Evolutionary conservation across 2,329 filamentous ascomycete species (phyloP).

Genomic region (Thelonectria rubi): DNA sequence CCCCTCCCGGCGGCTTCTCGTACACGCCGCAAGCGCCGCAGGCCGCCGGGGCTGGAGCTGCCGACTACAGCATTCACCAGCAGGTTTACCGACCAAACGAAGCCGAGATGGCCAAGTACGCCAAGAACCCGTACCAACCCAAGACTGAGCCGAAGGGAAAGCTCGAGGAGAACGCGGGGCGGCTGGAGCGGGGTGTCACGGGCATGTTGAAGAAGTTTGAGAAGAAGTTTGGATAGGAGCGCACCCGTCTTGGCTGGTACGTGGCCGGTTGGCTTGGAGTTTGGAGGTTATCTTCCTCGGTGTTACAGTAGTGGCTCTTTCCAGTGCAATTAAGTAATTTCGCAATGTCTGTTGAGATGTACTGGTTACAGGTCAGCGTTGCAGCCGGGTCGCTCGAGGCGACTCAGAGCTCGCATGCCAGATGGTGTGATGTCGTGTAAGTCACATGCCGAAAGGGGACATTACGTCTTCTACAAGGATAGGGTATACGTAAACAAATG

Average conservation of each 20-base stretch:
- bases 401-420: neutral
- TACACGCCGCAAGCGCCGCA: conserved; percentile 54
- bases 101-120: conserved; percentile 58
- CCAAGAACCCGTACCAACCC: conserved; percentile 49
- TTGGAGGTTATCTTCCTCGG: conserved; percentile 4
- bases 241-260: neutral
- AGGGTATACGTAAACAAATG: neutral
- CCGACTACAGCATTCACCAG: conserved; percentile 70
- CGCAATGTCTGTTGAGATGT: conserved; percentile 3
- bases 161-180: conserved; percentile 71
- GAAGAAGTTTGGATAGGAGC: conserved; percentile 70
- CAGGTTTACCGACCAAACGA: conserved; percentile 77
- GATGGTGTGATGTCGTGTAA: neutral
- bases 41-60: conserved; percentile 33
- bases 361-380: neutral
- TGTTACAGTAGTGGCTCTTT: conserved; percentile 6
- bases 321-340: conserved; percentile 12
- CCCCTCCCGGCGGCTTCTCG: conserved; percentile 64
- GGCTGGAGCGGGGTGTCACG: conserved; percentile 74
- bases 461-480: neutral
- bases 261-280: neutral
- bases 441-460: neutral
- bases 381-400: neutral
- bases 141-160: conserved; percentile 59
- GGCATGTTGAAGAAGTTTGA: conserved; percentile 82